phyloP scores from a whole-genome alignment of 371 early-diverging fungal species.

The Saksenaea vasiformis region DNA sequence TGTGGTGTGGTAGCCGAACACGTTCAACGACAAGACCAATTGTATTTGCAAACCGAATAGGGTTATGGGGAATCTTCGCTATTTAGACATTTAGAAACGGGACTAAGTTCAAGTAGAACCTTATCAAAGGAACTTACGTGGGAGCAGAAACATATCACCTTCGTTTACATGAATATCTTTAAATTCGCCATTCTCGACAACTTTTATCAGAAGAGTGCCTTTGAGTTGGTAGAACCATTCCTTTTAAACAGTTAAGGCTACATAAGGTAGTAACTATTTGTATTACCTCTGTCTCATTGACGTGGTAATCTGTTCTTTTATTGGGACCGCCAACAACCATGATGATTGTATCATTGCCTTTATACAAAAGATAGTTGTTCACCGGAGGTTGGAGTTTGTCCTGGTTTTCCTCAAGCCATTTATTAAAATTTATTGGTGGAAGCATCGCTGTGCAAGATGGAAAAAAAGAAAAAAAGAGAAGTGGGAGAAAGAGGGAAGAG shows the following conservation, averaged over 20 bases:
- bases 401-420: constrained; percentile 84
- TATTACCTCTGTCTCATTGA: constrained; percentile 90
- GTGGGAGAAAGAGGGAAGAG: constrained; percentile 12
- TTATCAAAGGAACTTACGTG: constrained; percentile 58
- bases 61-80: constrained; percentile 93
- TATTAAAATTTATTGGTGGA: constrained; percentile 84
- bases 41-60: constrained; percentile 87
- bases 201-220: constrained; percentile 87
- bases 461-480: constrained; percentile 11
- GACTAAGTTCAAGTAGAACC: not conserved
- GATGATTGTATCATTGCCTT: constrained; percentile 82
- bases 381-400: constrained; percentile 92
- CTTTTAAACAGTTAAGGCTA: constrained; percentile 31
- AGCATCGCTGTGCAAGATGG: constrained; percentile 50
- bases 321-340: constrained; percentile 90
- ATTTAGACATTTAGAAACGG: constrained; percentile 4
- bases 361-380: constrained; percentile 87
- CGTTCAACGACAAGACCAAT: constrained; percentile 95
- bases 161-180: constrained; percentile 84
- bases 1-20: constrained; percentile 72
- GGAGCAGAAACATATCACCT: constrained; percentile 95
- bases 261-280: not conserved
- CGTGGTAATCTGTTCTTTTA: constrained; percentile 90
- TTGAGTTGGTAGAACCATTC: constrained; percentile 97
- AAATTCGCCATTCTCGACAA: constrained; percentile 79